These are phyloP conservation scores for Colletotrichum lindemuthianum DNA, from an alignment of 2,329 filamentous ascomycete species.

Conservation along the genomic window DNA sequence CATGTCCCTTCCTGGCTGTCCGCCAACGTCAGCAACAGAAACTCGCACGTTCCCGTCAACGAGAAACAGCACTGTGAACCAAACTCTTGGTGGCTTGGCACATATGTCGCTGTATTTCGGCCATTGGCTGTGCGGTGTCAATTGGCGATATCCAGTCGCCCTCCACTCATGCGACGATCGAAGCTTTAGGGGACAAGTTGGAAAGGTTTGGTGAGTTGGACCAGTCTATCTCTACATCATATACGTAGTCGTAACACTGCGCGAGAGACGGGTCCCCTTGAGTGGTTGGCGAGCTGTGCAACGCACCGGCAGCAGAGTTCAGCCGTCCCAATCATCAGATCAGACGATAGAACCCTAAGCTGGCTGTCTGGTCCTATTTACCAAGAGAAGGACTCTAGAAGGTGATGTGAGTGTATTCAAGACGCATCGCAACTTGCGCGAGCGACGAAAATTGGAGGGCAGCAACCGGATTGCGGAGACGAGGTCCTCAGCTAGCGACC, in stretches of 20 bases:
- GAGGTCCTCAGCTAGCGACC: constrained; percentile 20
- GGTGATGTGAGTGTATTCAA: background rate
- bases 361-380: background rate
- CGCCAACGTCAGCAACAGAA: no score
- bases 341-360: background rate
- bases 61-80: no score
- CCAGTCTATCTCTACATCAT: background rate
- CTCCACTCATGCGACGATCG: constrained; percentile 34
- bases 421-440: no score
- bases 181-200: constrained; percentile 20
- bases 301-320: constrained; percentile 19
- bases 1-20: no score
- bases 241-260: background rate
- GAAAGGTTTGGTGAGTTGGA: constrained; percentile 17
- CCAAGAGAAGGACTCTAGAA: constrained; percentile 22
- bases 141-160: constrained; percentile 16
- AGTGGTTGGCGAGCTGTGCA: no score
- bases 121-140: constrained; percentile 27
- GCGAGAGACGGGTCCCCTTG: no score
- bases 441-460: constrained; percentile 11
- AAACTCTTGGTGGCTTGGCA: background rate
- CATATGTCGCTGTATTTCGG: constrained; percentile 31
- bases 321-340: constrained; percentile 24
- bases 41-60: no score
- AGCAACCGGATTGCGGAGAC: constrained; percentile 1